A percentile compares a stretch with the other conserved stretches of the same genome.
Evolutionary conservation across 2,329 filamentous ascomycete species (phyloP).

Genomic region (Aspergillus sp.): DNA sequence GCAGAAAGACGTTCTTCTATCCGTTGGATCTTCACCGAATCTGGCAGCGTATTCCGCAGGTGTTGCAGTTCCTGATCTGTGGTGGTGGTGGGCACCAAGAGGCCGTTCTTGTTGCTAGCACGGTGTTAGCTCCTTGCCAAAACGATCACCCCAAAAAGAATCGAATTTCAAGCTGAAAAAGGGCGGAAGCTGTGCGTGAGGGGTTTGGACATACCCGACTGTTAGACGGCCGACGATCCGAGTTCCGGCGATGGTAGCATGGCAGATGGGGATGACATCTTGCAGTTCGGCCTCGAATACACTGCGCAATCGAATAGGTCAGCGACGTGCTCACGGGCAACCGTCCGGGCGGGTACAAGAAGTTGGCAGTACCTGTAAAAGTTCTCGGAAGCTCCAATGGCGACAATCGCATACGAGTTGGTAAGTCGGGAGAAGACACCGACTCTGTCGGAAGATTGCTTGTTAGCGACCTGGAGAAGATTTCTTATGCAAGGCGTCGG

Average conservation of each 20-base stretch:
- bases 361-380: constrained; percentile 73
- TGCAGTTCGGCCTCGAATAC: constrained; percentile 97
- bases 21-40: constrained; percentile 88
- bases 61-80: constrained; percentile 98
- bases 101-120: constrained; percentile 84
- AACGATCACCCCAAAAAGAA: neutral
- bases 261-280: constrained; percentile 95
- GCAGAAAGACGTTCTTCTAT: constrained; percentile 97
- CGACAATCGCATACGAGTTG: constrained; percentile 94
- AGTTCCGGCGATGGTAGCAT: constrained; percentile 93
- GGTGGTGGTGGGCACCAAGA: constrained; percentile 92
- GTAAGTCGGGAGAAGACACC: constrained; percentile 96
- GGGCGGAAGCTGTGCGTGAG: neutral
- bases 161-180: no score
- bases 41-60: constrained; percentile 89
- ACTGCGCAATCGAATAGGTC: constrained; percentile 45
- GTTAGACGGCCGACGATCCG: constrained; percentile 95
- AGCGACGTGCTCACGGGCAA: neutral
- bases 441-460: constrained; percentile 60
- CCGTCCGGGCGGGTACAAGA: neutral
- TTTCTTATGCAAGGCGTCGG: neutral
- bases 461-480: constrained; percentile 1
- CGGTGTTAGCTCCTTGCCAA: constrained; percentile 1
- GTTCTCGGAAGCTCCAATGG: constrained; percentile 94
- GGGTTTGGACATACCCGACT: constrained; percentile 64